A percentile compares a stretch with the other conserved stretches of the same genome.
These are phyloP conservation scores for Epichloe baconii DNA, from an alignment of 2,329 filamentous ascomycete species.

Conservation along the genomic window DNA sequence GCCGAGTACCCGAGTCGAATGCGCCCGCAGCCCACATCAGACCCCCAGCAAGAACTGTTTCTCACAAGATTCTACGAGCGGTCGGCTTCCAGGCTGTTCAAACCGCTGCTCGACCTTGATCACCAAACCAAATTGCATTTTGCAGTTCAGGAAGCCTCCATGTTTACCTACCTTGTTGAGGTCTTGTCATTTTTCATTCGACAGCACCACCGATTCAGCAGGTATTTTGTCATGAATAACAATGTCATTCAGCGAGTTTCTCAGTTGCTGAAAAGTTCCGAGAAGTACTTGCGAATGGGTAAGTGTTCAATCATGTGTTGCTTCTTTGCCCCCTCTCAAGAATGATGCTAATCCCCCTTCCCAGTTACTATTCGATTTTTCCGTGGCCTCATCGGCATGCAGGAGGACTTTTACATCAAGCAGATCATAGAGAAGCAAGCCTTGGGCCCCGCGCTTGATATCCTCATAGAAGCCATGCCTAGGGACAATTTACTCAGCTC, in stretches of 20 bases:
- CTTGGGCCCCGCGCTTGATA: constrained; percentile 71
- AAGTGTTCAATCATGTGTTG: constrained; percentile 19
- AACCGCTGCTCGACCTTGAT: constrained; percentile 72
- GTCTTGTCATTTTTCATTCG: constrained; percentile 89
- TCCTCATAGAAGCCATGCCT: constrained; percentile 74
- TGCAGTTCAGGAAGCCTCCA: constrained; percentile 70
- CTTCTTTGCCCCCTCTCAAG: neutral
- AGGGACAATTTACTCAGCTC: constrained; percentile 90
- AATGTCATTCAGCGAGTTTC: constrained; percentile 66
- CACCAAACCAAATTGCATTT: constrained; percentile 55
- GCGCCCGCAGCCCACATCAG: constrained; percentile 37
- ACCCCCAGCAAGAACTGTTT: constrained; percentile 73
- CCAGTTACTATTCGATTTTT: constrained; percentile 86
- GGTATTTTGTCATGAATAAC: constrained; percentile 74
- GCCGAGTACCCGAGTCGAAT: constrained; percentile 56
- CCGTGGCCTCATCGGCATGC: constrained; percentile 68
- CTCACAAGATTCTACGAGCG: constrained; percentile 81
- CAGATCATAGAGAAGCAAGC: constrained; percentile 72
- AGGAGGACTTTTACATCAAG: constrained; percentile 84
- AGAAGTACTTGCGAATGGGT: constrained; percentile 91
- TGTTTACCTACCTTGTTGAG: constrained; percentile 84
- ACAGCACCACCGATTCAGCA: constrained; percentile 74
- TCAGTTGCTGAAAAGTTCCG: constrained; percentile 67
- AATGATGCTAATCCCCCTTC: neutral
- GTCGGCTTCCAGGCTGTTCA: constrained; percentile 74